Conservation (phyloP, 345 rosid species). For the Euphorbia lathyris region DNA sequence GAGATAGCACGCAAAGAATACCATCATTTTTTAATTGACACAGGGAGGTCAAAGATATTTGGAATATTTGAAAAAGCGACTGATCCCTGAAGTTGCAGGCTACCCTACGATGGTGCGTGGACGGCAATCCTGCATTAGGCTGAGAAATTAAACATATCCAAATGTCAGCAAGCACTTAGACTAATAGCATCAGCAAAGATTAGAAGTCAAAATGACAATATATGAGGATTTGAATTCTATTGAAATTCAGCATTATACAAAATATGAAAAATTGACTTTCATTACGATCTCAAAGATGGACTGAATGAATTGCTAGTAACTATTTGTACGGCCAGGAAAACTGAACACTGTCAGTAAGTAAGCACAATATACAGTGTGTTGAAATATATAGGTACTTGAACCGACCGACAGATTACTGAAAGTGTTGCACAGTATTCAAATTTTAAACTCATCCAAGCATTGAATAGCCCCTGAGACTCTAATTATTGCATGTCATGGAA, state of each 20-base stretch:
- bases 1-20: constrained; percentile 23
- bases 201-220: background rate
- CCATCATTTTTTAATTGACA: constrained; percentile 90
- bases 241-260: background rate
- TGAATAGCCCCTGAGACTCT: background rate
- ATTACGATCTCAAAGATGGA: background rate
- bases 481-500: too few species aligned
- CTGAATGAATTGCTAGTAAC: background rate
- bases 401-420: background rate
- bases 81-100: constrained; percentile 95
- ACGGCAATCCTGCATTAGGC: constrained; percentile 76
- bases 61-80: constrained; percentile 87
- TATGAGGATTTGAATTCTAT: background rate
- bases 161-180: constrained; percentile 23
- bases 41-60: constrained; percentile 85
- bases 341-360: background rate
- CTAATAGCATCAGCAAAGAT: background rate
- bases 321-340: background rate
- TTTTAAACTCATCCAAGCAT: background rate
- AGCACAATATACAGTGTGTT: background rate
- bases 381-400: background rate
- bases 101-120: constrained; percentile 87
- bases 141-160: constrained; percentile 33
- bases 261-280: background rate
- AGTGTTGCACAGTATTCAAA: background rate